These are phyloP conservation scores for Tanacetum coccineum DNA, from an alignment of 129 eudicot genomes.

Conservation along the genomic window DNA sequence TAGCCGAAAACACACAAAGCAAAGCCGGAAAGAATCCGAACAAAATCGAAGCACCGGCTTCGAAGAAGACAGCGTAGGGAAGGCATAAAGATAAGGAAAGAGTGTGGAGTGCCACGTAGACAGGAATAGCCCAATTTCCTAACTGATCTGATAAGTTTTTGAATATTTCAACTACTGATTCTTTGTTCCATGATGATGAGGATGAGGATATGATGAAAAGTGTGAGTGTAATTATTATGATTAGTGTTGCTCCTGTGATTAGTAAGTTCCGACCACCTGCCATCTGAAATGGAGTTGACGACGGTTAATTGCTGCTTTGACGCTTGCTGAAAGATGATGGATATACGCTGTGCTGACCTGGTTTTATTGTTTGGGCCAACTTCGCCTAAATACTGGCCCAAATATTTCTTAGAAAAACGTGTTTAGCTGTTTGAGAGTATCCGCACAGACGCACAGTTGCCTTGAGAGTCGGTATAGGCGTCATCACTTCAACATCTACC, in stretches of 20 bases:
- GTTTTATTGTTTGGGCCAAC: too few relatives aligned
- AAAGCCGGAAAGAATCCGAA: conserved; percentile 89
- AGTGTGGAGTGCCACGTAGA: conserved; percentile 76
- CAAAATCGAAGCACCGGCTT: conserved; percentile 86
- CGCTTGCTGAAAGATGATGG: too few relatives aligned
- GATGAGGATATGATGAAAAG: conserved; percentile 22
- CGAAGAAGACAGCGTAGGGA: conserved; percentile 87
- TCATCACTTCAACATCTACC: too few relatives aligned
- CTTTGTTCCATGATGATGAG: conserved; percentile 31
- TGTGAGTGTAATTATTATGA: conserved; percentile 22
- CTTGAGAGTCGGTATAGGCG: too few relatives aligned
- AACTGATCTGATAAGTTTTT: conserved; percentile 53
- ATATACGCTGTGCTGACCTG: too few relatives aligned
- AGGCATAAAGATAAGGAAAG: conserved; percentile 68
- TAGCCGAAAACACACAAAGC: conserved; percentile 85
- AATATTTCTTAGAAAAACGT: too few relatives aligned
- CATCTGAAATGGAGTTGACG: conserved; percentile 13
- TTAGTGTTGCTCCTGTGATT: conserved; percentile 8
- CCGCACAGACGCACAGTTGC: too few relatives aligned
- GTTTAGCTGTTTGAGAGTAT: too few relatives aligned
- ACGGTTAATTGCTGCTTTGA: too few relatives aligned
- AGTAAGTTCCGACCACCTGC: conserved; percentile 26
- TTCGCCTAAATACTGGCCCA: too few relatives aligned
- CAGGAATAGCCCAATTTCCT: conserved; percentile 92
- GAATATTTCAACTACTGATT: conserved; percentile 38